Base-by-base conservation (phyloP, 2,329 filamentous ascomycete genomes). In the Harringtonia aguacate region DNA sequence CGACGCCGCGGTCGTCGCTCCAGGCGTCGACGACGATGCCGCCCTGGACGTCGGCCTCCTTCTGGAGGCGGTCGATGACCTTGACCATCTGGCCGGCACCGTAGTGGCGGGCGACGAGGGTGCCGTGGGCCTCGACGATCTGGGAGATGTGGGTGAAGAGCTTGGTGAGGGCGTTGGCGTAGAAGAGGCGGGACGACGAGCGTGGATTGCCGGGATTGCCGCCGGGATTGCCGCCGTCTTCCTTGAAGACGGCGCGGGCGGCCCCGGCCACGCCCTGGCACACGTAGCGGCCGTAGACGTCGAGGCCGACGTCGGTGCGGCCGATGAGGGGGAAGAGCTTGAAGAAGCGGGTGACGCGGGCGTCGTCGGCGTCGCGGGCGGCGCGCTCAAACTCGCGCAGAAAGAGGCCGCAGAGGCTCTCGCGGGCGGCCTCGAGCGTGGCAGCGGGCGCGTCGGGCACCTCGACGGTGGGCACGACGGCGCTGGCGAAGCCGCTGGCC, bases 111-210 rank as follows among this genome's bases (percentile, higher is more conserved):
- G 97, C 89, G 1, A 98, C 90, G 9, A 98, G 71, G 1, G 80
- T 80, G 28, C 90, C 87, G 58, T 98, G 92, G 2, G 85, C 82
- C 56, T 97, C 90, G 20, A 98, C 81, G 51, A 98, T 95, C 59
- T 94, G 86, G 3, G 92, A 90, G 60, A 98, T 95, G 62, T 98
- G 90, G 62, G 97, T 90, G 59, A 98, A 98, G 38, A 98, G 66
- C 58, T 86, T 89, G 5, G 89, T 95, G 50, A 98, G 68, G 3
- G 86, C 83, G 61, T 84, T 90, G 35, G 85, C 89, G 59, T 95
- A 97, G 68, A 95, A 95, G 66, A 86, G 4, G 81, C 81, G 48
- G 94, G 89, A 52, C 78, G 77, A 22, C 52, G 49, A n/a, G 15
- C n/a, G 21, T 41, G 10, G 28, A 21, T 34, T 5, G 22, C 14